phyloP scores from a whole-genome alignment of 139 green algal genomes.

The Chloropicon primus region DNA sequence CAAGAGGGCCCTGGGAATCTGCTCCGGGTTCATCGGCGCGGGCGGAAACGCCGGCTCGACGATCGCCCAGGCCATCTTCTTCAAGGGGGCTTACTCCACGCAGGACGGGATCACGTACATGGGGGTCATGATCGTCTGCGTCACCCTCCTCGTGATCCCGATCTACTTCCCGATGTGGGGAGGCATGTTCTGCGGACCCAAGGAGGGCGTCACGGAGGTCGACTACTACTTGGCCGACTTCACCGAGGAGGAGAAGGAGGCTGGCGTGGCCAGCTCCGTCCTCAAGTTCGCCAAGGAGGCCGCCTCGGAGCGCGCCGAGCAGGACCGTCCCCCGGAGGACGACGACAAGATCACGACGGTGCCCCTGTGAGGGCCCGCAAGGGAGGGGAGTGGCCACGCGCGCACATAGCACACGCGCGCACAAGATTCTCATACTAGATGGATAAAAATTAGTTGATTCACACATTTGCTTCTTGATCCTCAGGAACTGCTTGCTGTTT shows the following conservation, averaged over 20 bases:
- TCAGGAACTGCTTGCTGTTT: too few relatives aligned
- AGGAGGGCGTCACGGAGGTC: conserved; percentile 53
- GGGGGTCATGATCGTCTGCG: conserved; percentile 63
- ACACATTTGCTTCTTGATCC: too few relatives aligned
- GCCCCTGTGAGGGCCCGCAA: too few relatives aligned
- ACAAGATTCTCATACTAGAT: too few relatives aligned
- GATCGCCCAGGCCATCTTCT: conserved; percentile 80
- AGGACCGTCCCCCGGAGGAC: background rate
- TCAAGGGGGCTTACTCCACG: conserved; percentile 38
- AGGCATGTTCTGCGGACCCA: conserved; percentile 55
- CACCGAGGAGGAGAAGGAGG: conserved; percentile 31
- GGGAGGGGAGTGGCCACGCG: too few relatives aligned
- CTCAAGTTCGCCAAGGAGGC: conserved; percentile 18
- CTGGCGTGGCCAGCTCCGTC: conserved; percentile 21
- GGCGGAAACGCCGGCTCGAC: conserved; percentile 76
- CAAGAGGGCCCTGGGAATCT: conserved; percentile 59
- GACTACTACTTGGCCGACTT: conserved; percentile 71
- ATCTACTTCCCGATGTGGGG: conserved; percentile 92
- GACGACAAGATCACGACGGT: too few relatives aligned
- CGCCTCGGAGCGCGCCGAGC: background rate
- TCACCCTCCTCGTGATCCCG: conserved; percentile 42
- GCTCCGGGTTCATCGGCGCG: conserved; percentile 75
- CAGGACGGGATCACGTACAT: conserved; percentile 68
- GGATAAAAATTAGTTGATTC: too few relatives aligned
- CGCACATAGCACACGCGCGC: too few relatives aligned